Evolutionary conservation across 768 basidiomycete species (phyloP).

Genomic region (Paxillus involutus): DNA sequence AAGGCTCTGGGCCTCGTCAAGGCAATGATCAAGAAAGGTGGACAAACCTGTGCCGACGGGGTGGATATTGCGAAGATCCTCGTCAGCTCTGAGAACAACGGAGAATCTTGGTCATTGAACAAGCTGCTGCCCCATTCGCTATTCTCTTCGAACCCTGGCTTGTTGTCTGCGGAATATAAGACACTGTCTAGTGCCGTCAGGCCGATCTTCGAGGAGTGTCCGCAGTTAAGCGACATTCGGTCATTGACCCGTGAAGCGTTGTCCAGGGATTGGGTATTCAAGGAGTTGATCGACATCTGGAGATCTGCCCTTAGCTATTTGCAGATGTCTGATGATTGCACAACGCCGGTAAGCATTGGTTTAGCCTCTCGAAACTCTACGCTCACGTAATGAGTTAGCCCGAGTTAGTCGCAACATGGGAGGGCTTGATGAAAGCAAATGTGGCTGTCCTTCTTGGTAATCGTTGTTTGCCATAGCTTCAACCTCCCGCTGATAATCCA

Average conservation of each 20-base stretch:
- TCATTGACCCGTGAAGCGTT: conserved; percentile 60
- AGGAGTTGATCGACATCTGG: conserved; percentile 55
- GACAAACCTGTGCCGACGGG: conserved; percentile 51
- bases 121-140: conserved; percentile 52
- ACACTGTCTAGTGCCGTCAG: conserved; percentile 47
- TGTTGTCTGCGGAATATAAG: conserved; percentile 54
- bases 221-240: conserved; percentile 52
- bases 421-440: conserved; percentile 51
- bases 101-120: conserved; percentile 44
- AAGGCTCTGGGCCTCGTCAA: conserved; percentile 51
- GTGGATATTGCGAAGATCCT: conserved; percentile 48
- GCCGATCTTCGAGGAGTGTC: conserved; percentile 53
- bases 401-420: conserved; percentile 57
- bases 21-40: conserved; percentile 56
- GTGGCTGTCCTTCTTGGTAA: conserved; percentile 47
- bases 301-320: conserved; percentile 43
- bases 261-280: conserved; percentile 49
- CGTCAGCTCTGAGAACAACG: conserved; percentile 34
- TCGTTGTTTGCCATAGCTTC: conserved; percentile 3
- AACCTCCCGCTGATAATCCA: conserved; percentile 5
- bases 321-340: conserved; percentile 43
- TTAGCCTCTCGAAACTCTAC: not conserved
- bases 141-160: conserved; percentile 56
- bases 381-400: conserved; percentile 27
- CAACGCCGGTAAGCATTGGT: conserved; percentile 48